phyloP scores from a whole-genome alignment of 768 basidiomycete genomes.

The Rhizopogon vesiculosus region DNA sequence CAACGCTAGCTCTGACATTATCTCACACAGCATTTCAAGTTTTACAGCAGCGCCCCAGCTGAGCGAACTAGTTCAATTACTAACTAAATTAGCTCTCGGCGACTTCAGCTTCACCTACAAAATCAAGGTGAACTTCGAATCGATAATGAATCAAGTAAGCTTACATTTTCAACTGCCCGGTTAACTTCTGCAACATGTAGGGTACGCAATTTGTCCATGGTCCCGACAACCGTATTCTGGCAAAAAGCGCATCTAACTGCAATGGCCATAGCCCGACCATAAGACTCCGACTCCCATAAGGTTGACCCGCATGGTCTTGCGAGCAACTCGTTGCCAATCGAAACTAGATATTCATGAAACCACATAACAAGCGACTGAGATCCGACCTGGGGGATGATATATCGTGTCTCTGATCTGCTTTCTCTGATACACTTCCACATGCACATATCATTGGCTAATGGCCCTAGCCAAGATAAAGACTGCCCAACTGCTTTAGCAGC shows the following conservation, averaged over 20 bases:
- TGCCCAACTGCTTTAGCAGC: conserved; percentile 3
- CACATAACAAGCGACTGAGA: not conserved
- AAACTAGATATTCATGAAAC: not conserved
- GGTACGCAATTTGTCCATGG: not conserved
- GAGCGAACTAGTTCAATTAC: conserved; percentile 6
- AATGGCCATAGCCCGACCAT: not conserved
- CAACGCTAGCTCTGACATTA: too few species aligned
- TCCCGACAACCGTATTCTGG: too few species aligned
- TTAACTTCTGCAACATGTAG: not conserved
- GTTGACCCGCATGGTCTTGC: not conserved
- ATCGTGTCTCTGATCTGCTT: too few species aligned
- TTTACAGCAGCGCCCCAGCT: too few species aligned
- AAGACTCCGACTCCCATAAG: not conserved
- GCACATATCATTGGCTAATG: not conserved
- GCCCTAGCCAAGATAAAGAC: conserved; percentile 6
- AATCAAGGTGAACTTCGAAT: conserved; percentile 3
- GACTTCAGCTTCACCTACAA: not conserved
- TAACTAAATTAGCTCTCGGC: conserved; percentile 10
- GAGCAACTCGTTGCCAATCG: not conserved
- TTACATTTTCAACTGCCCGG: not conserved
- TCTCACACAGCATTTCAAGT: too few species aligned
- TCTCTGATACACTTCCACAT: not conserved
- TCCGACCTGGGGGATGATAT: too few species aligned
- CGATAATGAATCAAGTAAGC: not conserved
- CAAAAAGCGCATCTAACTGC: not conserved